Base-by-base conservation (phyloP, 805 yeast genomes). In the Jamesozyma hellenica region DNA sequence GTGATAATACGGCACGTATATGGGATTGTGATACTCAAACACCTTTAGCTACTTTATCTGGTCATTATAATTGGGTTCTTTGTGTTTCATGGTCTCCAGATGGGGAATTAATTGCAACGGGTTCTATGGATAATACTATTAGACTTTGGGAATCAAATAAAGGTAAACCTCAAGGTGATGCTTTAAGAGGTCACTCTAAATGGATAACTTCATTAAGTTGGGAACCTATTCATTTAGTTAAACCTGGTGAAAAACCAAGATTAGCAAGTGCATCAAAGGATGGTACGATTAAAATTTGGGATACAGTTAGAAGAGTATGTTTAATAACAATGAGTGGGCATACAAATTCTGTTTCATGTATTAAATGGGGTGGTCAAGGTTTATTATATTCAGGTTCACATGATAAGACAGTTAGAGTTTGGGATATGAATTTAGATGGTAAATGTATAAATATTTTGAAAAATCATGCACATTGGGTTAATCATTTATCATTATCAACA, bases 1-100 rank as follows among this genome's bases (percentile, higher is more conserved):
- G 98, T 34, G 98, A 92, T 61, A 75, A 81, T 28, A 88, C 97
- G 8, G 96, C 97, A 2, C 71, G 97, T 56, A 74, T 90, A 35
- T 92, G 98, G 98, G 96, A 88, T 63, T 83, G 95, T 60, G 80
- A 86, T 52, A 88, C 97, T 0, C 92, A 85, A 49, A 92, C 98
- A 0, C 95, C 96, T 8, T 66, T 79, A 55, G 72, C 76, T 45
- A 84, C 94, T 0, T 65, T 92, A 38, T 54, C 68, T 4, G 97
- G 97, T 1, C 98, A 92, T 55, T 66, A 75, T 10, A 86, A 88
- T 64, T 92, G 96, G 96, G 97, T 92, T 6, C 66, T 92, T 34
- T 82, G 94, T 58, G 95, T 82, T 7, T 67, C 82, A 2, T 92
- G 94, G 80, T 81, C 94, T 16, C 96, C 98, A 3, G 83, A 85